Conservation (phyloP, 2,329 filamentous ascomycete genomes). For the Chaetomium globosum region DNA sequence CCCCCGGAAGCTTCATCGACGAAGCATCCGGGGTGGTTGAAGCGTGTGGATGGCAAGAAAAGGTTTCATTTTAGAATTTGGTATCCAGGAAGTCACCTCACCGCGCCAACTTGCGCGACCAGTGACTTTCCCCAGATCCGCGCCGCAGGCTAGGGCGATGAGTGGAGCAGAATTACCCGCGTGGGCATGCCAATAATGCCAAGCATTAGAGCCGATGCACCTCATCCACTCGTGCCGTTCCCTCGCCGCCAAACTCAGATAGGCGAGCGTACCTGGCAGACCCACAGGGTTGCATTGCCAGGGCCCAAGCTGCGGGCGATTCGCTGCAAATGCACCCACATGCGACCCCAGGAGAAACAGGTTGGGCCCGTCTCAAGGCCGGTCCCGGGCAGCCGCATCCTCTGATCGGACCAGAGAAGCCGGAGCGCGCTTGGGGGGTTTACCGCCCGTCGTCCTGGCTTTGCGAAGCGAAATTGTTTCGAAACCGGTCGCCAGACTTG, state of each 20-base stretch:
- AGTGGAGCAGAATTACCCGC: conserved; percentile 5
- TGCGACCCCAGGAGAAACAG: conserved; percentile 27
- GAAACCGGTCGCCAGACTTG: not conserved
- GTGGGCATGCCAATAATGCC: conserved; percentile 20
- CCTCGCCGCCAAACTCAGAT: conserved; percentile 34
- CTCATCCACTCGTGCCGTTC: conserved; percentile 34
- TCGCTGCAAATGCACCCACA: conserved; percentile 30
- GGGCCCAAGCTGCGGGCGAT: conserved; percentile 34
- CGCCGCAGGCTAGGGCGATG: not conserved
- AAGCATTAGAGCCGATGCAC: conserved; percentile 25
- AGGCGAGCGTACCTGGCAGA: conserved; percentile 25
- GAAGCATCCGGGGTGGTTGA: not conserved
- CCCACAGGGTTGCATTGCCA: conserved; percentile 29
- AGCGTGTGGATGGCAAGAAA: conserved; percentile 3
- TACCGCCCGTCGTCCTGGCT: conserved; percentile 10
- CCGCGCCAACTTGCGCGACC: not conserved
- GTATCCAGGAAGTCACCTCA: conserved; percentile 8
- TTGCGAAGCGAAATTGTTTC: conserved; percentile 16
- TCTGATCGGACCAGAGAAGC: not conserved
- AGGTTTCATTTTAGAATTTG: conserved; percentile 9
- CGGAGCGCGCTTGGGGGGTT: conserved; percentile 18
- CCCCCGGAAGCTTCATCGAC: conserved; percentile 5
- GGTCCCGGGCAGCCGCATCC: conserved; percentile 4
- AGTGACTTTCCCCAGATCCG: conserved; percentile 20
- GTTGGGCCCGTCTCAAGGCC: conserved; percentile 13